Evolutionary conservation across 2,329 filamentous ascomycete genomes (phyloP), one percentile per base, ranked within the genome.

Genomic region (Stachybotrys echinatus): DNA sequence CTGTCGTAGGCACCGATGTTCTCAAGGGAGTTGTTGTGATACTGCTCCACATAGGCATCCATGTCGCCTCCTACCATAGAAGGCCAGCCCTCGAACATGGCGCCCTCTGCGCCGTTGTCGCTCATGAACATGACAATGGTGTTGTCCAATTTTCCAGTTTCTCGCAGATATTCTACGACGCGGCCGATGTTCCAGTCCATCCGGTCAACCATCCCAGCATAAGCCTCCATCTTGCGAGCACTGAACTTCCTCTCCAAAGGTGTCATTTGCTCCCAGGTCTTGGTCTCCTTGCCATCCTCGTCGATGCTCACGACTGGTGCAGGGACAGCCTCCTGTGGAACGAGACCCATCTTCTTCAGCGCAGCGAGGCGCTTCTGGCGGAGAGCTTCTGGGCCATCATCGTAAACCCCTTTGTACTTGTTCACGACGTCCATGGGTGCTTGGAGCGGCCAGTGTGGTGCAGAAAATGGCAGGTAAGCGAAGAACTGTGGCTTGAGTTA

Each of bases 21-120:
- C 18, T 79, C 76, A 6, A 80, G 63, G 17, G 62, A 65, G 58
- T 82, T 82, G 63, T 81, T 68, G 61, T 82, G 82, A 64, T 81
- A 79, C 56, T 76, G 76, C 52, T 77, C 10, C 31, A 37, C 31
- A 17, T 10, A 8, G 17, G 17, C 10, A 37, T 17, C 17, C 31
- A 37, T 10, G 31, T 8, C 10, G 10, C 10, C 8, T 37, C 31
- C 31, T 10, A 8, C 10, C 10, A 37, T 8, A 51, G 82, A 77
- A 0, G 80, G 81, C 48, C 77, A 75, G 5, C 80, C 78, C 57
- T 84, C 80, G 53, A 80, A 77, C 3, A 74, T 72, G 12, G 77
- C 77, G 19, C 75, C 76, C 56, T 79, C 76, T n/a, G 76, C 76
- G 3, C 75, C 76, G 49, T 79, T 79, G 58, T 80, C 76, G 6